Base-by-base conservation (phyloP, 1,284 basidiomycete genomes). In the Cerioporus squamosus region DNA sequence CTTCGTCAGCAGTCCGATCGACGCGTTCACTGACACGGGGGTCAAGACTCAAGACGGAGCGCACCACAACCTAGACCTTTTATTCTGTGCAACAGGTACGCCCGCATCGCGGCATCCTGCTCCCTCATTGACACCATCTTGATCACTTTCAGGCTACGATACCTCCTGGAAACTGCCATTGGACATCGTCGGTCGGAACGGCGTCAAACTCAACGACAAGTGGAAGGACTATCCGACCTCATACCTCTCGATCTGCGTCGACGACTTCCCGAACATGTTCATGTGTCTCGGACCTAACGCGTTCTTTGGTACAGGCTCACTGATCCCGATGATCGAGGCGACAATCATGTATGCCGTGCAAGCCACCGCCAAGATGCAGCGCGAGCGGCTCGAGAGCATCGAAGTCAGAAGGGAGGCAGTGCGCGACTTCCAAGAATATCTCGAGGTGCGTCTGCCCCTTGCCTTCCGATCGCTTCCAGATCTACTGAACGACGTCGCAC, bases 211-310 rank as follows among this genome's bases (percentile, higher is more conserved):
- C 5, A 76, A 78, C 49, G 75, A 82, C 6, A 79, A 80, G 54
- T 83, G 81, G 69, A 73, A 71, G 9, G 83, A 84, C 3, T 76
- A 85, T 64, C 84, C 86, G 2, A 66, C 70, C 12, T 80, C 83
- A 9, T 88, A 88, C 67, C 74, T 88, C 12, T 75, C 79, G 3
- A 63, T 87, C 33, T 79, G 81, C 26, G 77, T 81, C 20, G 82
- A 86, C 53, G 82, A 81, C 6, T 87, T 87, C 67, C 86, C 86
- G 24, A 87, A 87, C 69, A 80, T 79, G 77, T 86, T 85, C 74
- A 76, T 79, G 58, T 67, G 75, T 22, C 71, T 83, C 12, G 86
- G 86, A 0, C 86, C 86, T 1, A 87, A 85, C 65, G 77, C 82
- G 17, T 72, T 68, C 23, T 73, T 83, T 44, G 84, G 82, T 2